Evolutionary conservation across 2,329 filamentous ascomycete species (phyloP).

Genomic region (Dactylellina cionopaga): DNA sequence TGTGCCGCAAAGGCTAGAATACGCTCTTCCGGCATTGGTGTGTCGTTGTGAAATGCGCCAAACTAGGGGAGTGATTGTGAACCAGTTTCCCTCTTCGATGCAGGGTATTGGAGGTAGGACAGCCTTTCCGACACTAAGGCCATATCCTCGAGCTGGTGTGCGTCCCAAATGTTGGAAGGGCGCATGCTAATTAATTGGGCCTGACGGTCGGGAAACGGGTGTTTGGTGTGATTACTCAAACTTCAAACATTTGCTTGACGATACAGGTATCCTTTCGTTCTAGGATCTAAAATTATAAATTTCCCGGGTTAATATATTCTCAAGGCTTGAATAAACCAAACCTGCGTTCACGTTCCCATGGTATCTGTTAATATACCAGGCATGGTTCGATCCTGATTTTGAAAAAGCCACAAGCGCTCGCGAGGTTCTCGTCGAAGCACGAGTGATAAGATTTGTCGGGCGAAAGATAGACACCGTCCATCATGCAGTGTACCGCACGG

Average conservation of each 20-base stretch:
- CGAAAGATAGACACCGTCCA: constrained; percentile 3
- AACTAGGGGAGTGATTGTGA: neutral
- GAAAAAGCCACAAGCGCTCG: constrained; percentile 37
- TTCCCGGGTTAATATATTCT: too few species aligned
- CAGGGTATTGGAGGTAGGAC: too few species aligned
- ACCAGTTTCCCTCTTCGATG: constrained; percentile 12
- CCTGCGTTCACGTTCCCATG: too few species aligned
- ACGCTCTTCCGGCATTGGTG: neutral
- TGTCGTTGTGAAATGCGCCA: neutral
- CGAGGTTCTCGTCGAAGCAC: constrained; percentile 4
- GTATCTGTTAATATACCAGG: too few species aligned
- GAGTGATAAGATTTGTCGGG: constrained; percentile 38
- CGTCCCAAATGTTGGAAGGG: constrained; percentile 21
- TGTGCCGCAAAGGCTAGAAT: constrained; percentile 5
- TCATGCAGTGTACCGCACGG: too few species aligned
- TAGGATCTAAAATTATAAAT: too few species aligned
- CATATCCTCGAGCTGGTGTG: neutral
- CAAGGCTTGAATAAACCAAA: too few species aligned
- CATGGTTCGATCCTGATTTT: too few species aligned
- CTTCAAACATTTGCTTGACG: too few species aligned
- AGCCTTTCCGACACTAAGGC: too few species aligned
- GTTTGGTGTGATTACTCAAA: constrained; percentile 13
- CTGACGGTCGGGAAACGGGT: constrained; percentile 42
- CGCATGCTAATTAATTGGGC: constrained; percentile 31
- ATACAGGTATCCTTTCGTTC: too few species aligned